phyloP scores from a whole-genome alignment of 257 asterid genomes.

The Anisodus acutangulus region DNA sequence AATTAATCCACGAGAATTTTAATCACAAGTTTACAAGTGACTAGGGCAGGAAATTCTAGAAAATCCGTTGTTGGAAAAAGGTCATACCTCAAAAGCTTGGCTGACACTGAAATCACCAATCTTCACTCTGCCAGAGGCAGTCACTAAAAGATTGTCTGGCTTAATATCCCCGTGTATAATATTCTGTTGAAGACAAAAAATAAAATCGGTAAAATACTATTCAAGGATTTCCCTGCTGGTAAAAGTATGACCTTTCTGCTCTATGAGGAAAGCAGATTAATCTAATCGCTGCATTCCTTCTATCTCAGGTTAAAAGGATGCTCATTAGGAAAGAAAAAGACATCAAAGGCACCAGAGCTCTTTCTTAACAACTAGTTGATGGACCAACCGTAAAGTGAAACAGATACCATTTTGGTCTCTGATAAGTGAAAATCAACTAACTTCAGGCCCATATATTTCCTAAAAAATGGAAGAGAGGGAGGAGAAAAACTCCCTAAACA shows the following conservation, averaged over 20 bases:
- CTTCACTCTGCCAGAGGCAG: slow-evolving; percentile 84
- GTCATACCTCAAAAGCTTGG: slow-evolving; percentile 89
- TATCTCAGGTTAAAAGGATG: slow-evolving; percentile 19
- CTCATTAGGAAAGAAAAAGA: background rate
- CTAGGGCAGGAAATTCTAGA: background rate
- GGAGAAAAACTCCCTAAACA: background rate
- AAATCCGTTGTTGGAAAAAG: background rate
- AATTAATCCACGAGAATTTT: background rate
- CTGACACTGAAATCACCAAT: slow-evolving; percentile 98
- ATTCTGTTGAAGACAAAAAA: slow-evolving; percentile 55
- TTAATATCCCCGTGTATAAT: slow-evolving; percentile 96
- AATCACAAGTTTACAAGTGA: background rate
- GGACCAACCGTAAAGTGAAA: background rate
- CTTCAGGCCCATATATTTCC: background rate
- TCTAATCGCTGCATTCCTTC: background rate
- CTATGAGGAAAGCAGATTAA: too few relatives aligned
- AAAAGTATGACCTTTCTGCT: too few relatives aligned
- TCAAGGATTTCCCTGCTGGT: too few relatives aligned
- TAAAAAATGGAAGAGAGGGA: background rate
- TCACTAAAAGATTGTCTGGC: slow-evolving; percentile 89
- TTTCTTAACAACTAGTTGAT: background rate
- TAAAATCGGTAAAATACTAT: background rate
- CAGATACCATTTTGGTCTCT: slow-evolving; percentile 9
- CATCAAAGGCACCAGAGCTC: background rate
- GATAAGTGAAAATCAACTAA: background rate